These are phyloP conservation scores for Croton setiger DNA, from an alignment of 441 rosid genomes.

Conservation along the genomic window DNA sequence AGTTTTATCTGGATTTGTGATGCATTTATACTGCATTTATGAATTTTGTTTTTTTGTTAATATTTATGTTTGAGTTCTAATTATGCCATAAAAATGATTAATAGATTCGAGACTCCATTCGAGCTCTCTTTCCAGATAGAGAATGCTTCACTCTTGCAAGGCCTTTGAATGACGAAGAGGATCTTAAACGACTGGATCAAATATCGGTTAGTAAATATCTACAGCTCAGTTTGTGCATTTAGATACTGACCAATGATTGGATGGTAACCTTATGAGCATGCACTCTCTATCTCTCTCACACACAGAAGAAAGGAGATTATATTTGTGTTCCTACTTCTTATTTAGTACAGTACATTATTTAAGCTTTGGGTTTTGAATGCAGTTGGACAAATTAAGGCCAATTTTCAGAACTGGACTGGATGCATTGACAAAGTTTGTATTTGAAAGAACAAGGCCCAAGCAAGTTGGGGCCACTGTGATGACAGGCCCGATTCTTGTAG, in stretches of 20 bases:
- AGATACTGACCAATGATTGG: neutral
- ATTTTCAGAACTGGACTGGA: constrained; percentile 86
- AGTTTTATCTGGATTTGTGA: neutral
- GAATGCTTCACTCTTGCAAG: constrained; percentile 91
- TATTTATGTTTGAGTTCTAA: constrained; percentile 25
- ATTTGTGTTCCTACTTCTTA: neutral
- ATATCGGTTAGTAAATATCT: constrained; percentile 56
- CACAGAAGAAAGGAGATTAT: too few species aligned
- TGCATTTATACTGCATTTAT: constrained; percentile 7
- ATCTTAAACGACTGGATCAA: constrained; percentile 88
- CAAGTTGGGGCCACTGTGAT: constrained; percentile 84
- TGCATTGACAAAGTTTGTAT: constrained; percentile 90
- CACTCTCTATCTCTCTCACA: neutral
- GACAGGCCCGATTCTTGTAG: constrained; percentile 96
- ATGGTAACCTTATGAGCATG: neutral
- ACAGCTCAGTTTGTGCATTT: constrained; percentile 1
- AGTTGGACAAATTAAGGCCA: constrained; percentile 80
- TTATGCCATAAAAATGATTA: constrained; percentile 17
- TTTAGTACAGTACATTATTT: constrained; percentile 5
- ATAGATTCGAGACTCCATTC: constrained; percentile 87
- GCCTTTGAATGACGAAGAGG: constrained; percentile 82
- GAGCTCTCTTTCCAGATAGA: constrained; percentile 92
- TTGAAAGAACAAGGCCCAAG: constrained; percentile 98
- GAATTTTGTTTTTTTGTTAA: constrained; percentile 1
- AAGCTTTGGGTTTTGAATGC: constrained; percentile 25